Base-by-base conservation (phyloP, 2,329 filamentous ascomycete genomes). In the Hymenoscyphus occultus region DNA sequence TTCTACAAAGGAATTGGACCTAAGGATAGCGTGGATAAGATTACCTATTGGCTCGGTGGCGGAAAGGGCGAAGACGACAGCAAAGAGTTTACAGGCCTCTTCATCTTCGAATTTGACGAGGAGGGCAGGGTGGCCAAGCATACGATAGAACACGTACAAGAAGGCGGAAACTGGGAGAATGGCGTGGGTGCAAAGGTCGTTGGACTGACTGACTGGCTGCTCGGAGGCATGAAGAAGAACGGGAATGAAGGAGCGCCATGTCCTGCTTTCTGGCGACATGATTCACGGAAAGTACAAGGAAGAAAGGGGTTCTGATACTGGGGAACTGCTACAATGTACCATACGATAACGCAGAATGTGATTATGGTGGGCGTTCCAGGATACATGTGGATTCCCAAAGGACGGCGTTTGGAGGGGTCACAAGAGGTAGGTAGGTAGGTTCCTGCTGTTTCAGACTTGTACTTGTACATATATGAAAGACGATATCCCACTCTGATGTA, bases 101-200 rank as follows among this genome's bases (percentile, higher is more conserved):
- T 98, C 78, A 89, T 97, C 65, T 99, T 99, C 76, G 92, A 96
- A 70, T 99, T 99, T 76, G 95, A 98, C 74, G 83, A 87, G 58
- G 85, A 96, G 72, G 95, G 95, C 1, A 84, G 92, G 68, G 87
- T 99, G 42, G 78, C 90, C 59, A 92, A 87, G 71, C 95, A 98
- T 77, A 96, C 92, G 0, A 98, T 99, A 73, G 95, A 99, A 78
- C 91, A 96, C 78, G 90, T 91, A 1, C 90, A 97, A 72, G 89
- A 95, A 73, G 88, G 89, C 16, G 86, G 89, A 48, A 87, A 92
- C 66, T 96, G 90, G 87, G 93, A 97, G 72, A 87, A 86, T 68
- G 93, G 87, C 16, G 80, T 89, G n/a, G 86, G 91, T 32, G 89
- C 91, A 28, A 91, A 89, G 74, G 90, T 99, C 22, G 92, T 98